Base-by-base conservation (phyloP, 2,329 filamentous ascomycete species). In the Dryadomyces quercivorus region DNA sequence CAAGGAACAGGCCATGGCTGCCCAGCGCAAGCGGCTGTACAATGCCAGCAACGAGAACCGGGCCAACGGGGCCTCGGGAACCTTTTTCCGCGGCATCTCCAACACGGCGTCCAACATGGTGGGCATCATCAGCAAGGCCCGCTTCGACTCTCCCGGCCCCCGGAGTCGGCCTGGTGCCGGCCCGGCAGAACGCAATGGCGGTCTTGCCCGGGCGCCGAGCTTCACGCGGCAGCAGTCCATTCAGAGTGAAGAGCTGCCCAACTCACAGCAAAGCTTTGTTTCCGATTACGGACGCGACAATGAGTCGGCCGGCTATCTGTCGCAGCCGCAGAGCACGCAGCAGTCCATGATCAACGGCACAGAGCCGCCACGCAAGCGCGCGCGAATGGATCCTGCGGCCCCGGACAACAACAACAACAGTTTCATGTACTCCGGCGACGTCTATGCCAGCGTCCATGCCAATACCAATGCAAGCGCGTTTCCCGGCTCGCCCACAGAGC, bases 1-100 rank as follows among this genome's bases (percentile, higher is more conserved):
- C 42, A 98, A 98, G 70, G 93, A 97, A 69, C 93, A 97, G 69
- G 93, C 93, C 57, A 95, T 97, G 91, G 93, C 93, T 12, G 92
- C 92, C 5, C 86, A 90, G 70, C 76, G 93, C 61, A 97, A 98
- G 69, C 82, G 92, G 60, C 82, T 96, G 70, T 97, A 96, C 70
- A 95, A 86, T 60, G 77, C 81, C 50, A 80, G 77, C 48, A 75
- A 81, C 53, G 88, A 95, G 56, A 81, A 77, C 50, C 79, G 89
- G 51, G 53, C 76, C 13, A 82, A 81, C 62, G 82, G 79, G 63
- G 62, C 82, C 18, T 83, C 86, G 49, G 91, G 90, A 18, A 96
- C 93, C 1, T 96, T 96, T 66, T 97, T 98, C 74, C 91, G 91
- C 65, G 96, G 94, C 64, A 97, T 98, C 59, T 97, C 92, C 4